Evolutionary conservation across 139 green algal species (phyloP).

Genomic region (Zygnema circumcarinatum): DNA sequence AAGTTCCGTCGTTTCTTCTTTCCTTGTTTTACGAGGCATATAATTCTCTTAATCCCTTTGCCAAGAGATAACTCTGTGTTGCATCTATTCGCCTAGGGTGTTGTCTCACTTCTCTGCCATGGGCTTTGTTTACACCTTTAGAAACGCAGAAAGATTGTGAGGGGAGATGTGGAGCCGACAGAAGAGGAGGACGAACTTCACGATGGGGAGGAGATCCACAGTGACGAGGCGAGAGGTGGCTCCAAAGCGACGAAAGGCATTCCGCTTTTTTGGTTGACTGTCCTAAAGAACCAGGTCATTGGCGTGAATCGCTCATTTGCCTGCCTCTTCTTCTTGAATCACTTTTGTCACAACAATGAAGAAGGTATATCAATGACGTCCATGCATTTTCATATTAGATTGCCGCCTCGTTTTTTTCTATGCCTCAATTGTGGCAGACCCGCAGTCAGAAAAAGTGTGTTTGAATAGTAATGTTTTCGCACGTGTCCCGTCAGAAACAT

Average conservation of each 20-base stretch:
- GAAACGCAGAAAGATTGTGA: conserved; percentile 21
- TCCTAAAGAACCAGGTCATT: conserved; percentile 28
- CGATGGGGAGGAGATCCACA: background rate
- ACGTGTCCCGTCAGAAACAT: too few relatives aligned
- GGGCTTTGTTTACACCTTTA: background rate
- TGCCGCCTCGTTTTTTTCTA: background rate
- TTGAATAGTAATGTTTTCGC: background rate
- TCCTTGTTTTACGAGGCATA: background rate
- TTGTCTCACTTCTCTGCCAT: background rate
- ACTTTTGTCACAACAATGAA: background rate
- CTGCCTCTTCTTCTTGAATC: background rate
- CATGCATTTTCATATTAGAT: background rate
- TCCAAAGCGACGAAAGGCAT: background rate
- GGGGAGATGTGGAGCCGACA: conserved; percentile 3
- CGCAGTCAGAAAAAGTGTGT: too few relatives aligned
- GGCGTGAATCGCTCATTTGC: background rate
- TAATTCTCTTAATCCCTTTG: background rate
- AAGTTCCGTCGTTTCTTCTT: background rate
- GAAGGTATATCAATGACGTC: background rate
- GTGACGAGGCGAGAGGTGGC: background rate
- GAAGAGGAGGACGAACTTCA: conserved; percentile 8
- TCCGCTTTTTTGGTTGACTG: conserved; percentile 17
- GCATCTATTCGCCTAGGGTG: background rate
- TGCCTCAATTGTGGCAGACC: too few relatives aligned
- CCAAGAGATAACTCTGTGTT: background rate